A percentile compares a stretch with the other conserved stretches of the same genome.
Conservation (phyloP, 257 asterid genomes). For the Solanum lycopersicoides region DNA sequence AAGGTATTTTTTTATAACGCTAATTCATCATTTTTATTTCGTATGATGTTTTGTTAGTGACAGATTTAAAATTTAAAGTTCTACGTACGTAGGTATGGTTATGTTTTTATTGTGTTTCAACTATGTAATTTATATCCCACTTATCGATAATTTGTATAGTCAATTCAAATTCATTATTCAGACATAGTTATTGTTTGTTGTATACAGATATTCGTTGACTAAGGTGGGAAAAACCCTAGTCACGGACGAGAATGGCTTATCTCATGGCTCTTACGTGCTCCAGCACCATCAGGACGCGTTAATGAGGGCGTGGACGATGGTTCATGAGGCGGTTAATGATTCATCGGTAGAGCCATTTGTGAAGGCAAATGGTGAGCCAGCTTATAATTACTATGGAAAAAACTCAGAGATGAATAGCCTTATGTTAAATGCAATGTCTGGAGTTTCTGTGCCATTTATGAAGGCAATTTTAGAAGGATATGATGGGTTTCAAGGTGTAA, state of each 20-base stretch:
- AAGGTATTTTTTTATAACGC: background rate
- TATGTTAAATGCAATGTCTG: constrained; percentile 24
- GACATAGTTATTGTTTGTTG: background rate
- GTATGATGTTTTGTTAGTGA: background rate
- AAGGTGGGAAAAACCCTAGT: constrained; percentile 17
- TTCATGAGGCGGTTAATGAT: constrained; percentile 16
- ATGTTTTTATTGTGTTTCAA: too few species aligned
- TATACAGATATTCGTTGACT: constrained; percentile 11
- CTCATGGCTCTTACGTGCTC: constrained; percentile 14
- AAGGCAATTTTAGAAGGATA: constrained; percentile 11
- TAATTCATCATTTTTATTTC: background rate
- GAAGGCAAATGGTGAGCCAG: constrained; percentile 13
- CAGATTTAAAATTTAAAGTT: background rate
- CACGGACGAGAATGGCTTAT: constrained; percentile 4
- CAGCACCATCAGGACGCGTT: constrained; percentile 22
- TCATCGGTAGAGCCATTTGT: constrained; percentile 13
- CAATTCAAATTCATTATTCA: background rate
- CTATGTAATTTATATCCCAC: background rate
- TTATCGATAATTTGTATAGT: background rate
- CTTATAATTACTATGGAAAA: constrained; percentile 11
- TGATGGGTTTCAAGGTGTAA: constrained; percentile 14
- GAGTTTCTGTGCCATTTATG: constrained; percentile 21
- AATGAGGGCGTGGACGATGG: constrained; percentile 18
- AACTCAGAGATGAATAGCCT: constrained; percentile 10
- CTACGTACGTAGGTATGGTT: background rate